Base-by-base conservation (phyloP, 495 filamentous ascomycete species). In the Pyrenula aspistea region DNA sequence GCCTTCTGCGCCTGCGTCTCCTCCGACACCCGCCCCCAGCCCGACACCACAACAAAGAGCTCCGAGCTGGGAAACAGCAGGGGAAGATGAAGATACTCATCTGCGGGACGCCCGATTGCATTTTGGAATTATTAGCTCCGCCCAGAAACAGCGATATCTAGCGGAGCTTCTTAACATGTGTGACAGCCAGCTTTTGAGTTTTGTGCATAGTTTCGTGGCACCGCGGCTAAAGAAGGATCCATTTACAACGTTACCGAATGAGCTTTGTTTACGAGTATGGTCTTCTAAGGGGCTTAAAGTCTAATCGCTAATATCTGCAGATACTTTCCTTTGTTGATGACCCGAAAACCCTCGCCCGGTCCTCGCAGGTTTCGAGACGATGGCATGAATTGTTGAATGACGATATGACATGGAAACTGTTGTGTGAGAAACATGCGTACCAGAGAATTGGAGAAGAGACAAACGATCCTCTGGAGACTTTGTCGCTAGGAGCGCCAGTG, bases 321-420 rank as follows among this genome's bases (percentile, higher is more conserved):
- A 87, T 96, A 56, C 79, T 96, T 25, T 91, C 90, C 21, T 96
- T 90, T 64, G 87, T 98, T 62, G 94, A 97, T 62, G 92, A 97
- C 61, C 88, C 92, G 0, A 89, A 88, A 67, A 91, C 93, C 2
- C 81, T 98, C 19, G 91, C 89, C 25, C 79, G 93, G 67, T 85
- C 93, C 49, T 94, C 90, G 42, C 92, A 96, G 67, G 93, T 97
- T 25, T 97, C 92, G 51, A 80, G 82, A 51, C 79, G 89, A 60
- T 98, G 93, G 93, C 81, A 86, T n/a, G 88, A 95, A 64, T 76
- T 98, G 2, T 73, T 97, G 49, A 91, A 84, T 62, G 93, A 98
- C 63, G 93, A 98, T 71, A 90, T 95, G 66, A 95, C 94, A 1
- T 98, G 93, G 93, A 96, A 95, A 76, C 87, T 89, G 21, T 77